Conservation (phyloP, 352 stramenopile genomes). For the Thalassiosira hispida region DNA sequence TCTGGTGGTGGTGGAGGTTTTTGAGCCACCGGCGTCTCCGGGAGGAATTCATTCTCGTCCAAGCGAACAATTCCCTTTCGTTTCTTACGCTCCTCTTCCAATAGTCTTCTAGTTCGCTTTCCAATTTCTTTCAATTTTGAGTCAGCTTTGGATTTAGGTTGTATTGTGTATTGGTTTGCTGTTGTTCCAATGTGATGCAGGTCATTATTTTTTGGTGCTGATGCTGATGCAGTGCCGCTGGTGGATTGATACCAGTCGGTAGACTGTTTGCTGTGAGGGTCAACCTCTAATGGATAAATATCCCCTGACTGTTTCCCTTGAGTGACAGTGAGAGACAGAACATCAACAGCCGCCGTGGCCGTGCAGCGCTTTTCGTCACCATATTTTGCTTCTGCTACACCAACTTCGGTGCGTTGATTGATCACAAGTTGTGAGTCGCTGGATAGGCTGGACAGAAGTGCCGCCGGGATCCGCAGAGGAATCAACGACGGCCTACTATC, state of each 20-base stretch:
- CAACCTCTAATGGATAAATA: conserved; percentile 3
- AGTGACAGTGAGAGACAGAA: not conserved
- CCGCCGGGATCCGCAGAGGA: conserved; percentile 19
- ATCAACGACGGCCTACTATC: conserved; percentile 19
- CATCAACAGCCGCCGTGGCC: not conserved
- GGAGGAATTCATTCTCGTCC: conserved; percentile 9
- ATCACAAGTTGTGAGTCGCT: conserved; percentile 19
- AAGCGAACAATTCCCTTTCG: conserved; percentile 55
- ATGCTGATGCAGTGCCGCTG: not conserved
- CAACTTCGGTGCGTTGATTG: not conserved
- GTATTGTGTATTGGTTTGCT: conserved; percentile 26
- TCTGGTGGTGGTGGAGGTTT: not conserved
- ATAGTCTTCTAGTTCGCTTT: conserved; percentile 56
- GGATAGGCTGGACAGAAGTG: conserved; percentile 31
- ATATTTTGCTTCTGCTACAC: not conserved
- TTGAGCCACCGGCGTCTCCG: conserved; percentile 23
- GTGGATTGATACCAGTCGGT: conserved; percentile 39
- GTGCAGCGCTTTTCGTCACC: not conserved
- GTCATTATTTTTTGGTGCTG: conserved; percentile 6
- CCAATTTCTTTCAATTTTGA: conserved; percentile 63
- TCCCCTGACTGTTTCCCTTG: conserved; percentile 4
- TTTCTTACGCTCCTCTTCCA: conserved; percentile 62
- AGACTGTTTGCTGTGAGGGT: not conserved
- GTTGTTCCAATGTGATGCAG: conserved; percentile 37
- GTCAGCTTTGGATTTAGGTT: conserved; percentile 35